These are phyloP conservation scores for Fragosphaeria purpurea DNA, from an alignment of 2,329 filamentous ascomycete species.

Conservation along the genomic window DNA sequence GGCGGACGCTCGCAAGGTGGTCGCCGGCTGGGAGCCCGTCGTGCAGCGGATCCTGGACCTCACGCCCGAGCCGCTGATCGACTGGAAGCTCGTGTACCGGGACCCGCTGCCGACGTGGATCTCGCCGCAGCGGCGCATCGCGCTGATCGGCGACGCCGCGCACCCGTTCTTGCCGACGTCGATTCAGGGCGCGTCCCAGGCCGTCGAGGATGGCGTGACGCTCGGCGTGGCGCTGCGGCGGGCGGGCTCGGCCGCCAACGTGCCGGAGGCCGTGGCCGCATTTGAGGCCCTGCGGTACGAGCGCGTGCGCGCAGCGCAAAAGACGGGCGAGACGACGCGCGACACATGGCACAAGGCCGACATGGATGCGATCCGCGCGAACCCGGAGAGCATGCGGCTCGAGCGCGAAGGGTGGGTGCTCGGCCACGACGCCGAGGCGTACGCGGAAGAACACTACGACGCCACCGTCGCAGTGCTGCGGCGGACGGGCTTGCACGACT, in stretches of 20 bases:
- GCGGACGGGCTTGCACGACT: constrained; percentile 7
- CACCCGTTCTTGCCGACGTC: constrained; percentile 40
- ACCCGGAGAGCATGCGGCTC: constrained; percentile 20
- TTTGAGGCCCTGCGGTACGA: constrained; percentile 23
- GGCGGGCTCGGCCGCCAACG: constrained; percentile 3
- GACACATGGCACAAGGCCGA: constrained; percentile 24
- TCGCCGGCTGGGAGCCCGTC: constrained; percentile 38
- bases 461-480: constrained; percentile 10
- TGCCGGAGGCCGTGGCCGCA: constrained; percentile 18
- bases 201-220: constrained; percentile 39
- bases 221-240: constrained; percentile 24
- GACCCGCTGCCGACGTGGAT: constrained; percentile 33
- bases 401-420: constrained; percentile 21
- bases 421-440: constrained; percentile 20
- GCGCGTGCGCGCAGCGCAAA: constrained; percentile 21
- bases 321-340: constrained; percentile 21
- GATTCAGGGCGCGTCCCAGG: constrained; percentile 37
- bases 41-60: constrained; percentile 32
- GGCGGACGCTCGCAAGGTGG: constrained; percentile 28
- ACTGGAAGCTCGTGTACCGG: constrained; percentile 31
- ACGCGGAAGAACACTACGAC: constrained; percentile 19
- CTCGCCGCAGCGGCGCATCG: constrained; percentile 28
- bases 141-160: constrained; percentile 38
- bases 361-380: constrained; percentile 18
- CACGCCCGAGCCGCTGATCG: constrained; percentile 29